A percentile compares a stretch with the other conserved stretches of the same genome.
Evolutionary conservation across 2,329 filamentous ascomycete species (phyloP).

Genomic region (Nannizziopsis barbatae): DNA sequence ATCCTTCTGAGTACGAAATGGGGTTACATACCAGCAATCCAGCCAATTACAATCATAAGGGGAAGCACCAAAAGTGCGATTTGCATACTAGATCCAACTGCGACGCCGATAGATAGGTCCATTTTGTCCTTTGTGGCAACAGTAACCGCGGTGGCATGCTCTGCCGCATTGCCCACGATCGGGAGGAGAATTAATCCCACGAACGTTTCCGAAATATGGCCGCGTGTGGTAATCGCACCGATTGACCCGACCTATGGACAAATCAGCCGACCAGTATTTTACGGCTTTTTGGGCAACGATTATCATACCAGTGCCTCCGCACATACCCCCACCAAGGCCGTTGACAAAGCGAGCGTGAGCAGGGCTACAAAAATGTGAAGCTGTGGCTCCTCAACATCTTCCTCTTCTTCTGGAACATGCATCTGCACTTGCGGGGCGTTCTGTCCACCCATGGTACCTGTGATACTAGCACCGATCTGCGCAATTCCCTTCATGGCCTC

Average conservation of each 20-base stretch:
- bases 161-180: slow-evolving; percentile 55
- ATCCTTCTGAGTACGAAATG: neutral
- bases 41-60: slow-evolving; percentile 50
- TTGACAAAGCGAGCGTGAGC: slow-evolving; percentile 58
- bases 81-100: slow-evolving; percentile 55
- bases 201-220: slow-evolving; percentile 47
- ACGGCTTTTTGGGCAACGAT: neutral
- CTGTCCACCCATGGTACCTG: slow-evolving; percentile 41
- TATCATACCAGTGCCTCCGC: slow-evolving; percentile 51
- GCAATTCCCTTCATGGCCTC: slow-evolving; percentile 42
- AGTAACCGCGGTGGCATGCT: slow-evolving; percentile 54
- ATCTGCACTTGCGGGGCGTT: slow-evolving; percentile 38
- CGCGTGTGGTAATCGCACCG: slow-evolving; percentile 41
- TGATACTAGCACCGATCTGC: slow-evolving; percentile 41
- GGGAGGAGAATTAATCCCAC: slow-evolving; percentile 54
- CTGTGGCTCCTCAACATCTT: slow-evolving; percentile 57
- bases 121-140: slow-evolving; percentile 56
- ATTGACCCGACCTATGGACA: slow-evolving; percentile 42
- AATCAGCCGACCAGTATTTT: neutral
- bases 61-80: slow-evolving; percentile 54
- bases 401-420: slow-evolving; percentile 57
- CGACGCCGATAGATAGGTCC: slow-evolving; percentile 56
- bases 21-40: slow-evolving; percentile 40
- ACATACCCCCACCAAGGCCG: slow-evolving; percentile 68
- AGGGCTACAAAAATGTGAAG: slow-evolving; percentile 38